Base-by-base conservation (phyloP, 768 basidiomycete species). In the Coprinellus aureogranulatus region DNA sequence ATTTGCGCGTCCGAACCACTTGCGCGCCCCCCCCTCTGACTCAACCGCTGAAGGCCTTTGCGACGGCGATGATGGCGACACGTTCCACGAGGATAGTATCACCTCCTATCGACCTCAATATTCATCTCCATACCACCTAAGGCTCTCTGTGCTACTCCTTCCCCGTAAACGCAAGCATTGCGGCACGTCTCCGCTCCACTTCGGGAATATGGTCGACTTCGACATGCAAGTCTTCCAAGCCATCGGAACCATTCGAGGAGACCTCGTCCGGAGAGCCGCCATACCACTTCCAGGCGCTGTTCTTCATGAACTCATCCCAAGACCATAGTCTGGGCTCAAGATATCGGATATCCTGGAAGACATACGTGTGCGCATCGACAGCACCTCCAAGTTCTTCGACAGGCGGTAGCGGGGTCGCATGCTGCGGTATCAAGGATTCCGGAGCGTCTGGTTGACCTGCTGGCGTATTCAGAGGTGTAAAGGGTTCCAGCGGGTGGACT, bases 281-380 rank as follows among this genome's bases (percentile, higher is more conserved):
- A 25, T 52, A 79, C 93, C 94, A 95, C 57, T 88, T 87, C 79
- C 83, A 84, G 2, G 90, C 86, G 61, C 85, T 89, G 28, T 89
- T 81, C 64, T 73, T 71, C 28, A 96, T 78, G 65, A 97, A 97
- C 2, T 85, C 81, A n/a, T 85, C 83, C 65, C 88, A 94, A 0
- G 85, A 81, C 95, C 95, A 98, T 3, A 90, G 71, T 28, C 77
- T 75, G 0, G 83, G 75, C 25, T 82, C 75, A 8, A 98, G 74
- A 6, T 69, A 59, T 0, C 63, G 61, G 6, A 81, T 67, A 2
- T 73, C 71, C 26, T 68, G 69, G 81, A 86, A 96, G 23, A 93
- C 77, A 65, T 97, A 98, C 2, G 89, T 87, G 59, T 90, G 78
- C 0, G 81, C 87, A n/a, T 76, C 64, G 0, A 86, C 64, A 0